Percentiles rank a stretch among this genome's conserved stretches.
These are phyloP conservation scores for Daucus carota DNA, from an alignment of 129 eudicot genomes.

Conservation along the genomic window DNA sequence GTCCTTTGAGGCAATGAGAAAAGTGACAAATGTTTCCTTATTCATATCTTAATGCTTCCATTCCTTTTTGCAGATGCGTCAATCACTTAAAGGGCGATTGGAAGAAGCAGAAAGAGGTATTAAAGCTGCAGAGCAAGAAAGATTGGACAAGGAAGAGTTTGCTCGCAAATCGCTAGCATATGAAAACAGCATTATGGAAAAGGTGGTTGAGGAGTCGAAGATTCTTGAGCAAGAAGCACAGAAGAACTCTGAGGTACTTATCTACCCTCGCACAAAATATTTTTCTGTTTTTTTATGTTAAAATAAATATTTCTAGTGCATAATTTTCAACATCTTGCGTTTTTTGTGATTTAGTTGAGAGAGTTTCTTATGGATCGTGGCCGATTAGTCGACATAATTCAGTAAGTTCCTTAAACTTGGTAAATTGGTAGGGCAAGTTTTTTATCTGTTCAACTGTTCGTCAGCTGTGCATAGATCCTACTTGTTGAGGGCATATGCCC, in stretches of 20 bases:
- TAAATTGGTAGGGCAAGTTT: not conserved
- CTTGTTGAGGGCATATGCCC: not conserved
- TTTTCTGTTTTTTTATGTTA: not conserved
- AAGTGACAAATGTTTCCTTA: not conserved
- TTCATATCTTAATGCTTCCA: not conserved
- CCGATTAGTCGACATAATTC: conserved; percentile 54
- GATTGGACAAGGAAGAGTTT: conserved; percentile 41
- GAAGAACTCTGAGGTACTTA: conserved; percentile 69
- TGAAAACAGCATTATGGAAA: conserved; percentile 64
- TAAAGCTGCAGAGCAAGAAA: conserved; percentile 41
- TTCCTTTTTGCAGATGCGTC: conserved; percentile 48
- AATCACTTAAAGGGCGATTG: conserved; percentile 40
- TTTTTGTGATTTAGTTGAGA: conserved; percentile 41
- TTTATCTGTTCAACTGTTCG: not conserved
- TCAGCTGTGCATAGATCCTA: not conserved
- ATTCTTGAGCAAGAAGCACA: conserved; percentile 58
- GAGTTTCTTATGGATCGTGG: conserved; percentile 87
- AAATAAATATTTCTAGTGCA: not conserved
- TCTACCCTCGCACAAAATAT: not conserved
- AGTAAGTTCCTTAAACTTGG: conserved; percentile 23
- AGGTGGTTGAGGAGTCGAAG: conserved; percentile 61
- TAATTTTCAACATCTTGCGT: not conserved
- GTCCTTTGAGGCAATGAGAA: not conserved
- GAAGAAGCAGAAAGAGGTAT: conserved; percentile 51
- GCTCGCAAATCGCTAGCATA: conserved; percentile 42